Conservation (phyloP, 176 grass and related monocot genomes). For the Ampelocalamus luodianensis region DNA sequence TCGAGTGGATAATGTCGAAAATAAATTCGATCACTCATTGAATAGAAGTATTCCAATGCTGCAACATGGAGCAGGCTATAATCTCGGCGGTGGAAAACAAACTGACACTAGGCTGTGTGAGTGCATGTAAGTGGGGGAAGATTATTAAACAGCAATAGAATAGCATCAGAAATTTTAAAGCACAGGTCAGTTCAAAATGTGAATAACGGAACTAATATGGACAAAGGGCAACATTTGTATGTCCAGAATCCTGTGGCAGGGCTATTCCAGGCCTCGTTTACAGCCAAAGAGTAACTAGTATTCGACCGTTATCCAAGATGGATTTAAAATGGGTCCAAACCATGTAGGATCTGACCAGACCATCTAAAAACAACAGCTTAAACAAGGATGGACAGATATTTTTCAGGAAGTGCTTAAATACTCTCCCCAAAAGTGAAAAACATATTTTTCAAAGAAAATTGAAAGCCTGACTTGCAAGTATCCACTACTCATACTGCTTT, state of each 20-base stretch:
- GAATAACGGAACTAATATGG: neutral
- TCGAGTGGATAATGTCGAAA: slow-evolving; percentile 29
- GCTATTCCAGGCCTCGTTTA: slow-evolving; percentile 8
- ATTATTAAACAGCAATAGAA: slow-evolving; percentile 20
- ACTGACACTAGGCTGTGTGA: slow-evolving; percentile 6
- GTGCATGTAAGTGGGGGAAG: slow-evolving; percentile 20
- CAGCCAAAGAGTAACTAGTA: slow-evolving; percentile 13
- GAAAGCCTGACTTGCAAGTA: slow-evolving; percentile 21
- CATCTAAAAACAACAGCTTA: slow-evolving; percentile 27
- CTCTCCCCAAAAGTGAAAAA: slow-evolving; percentile 5
- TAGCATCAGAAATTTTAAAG: slow-evolving; percentile 23
- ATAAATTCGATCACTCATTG: neutral
- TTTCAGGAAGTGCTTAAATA: neutral
- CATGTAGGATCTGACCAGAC: slow-evolving; percentile 6
- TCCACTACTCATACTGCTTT: neutral
- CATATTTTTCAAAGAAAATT: slow-evolving; percentile 9
- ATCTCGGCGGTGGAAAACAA: slow-evolving; percentile 18
- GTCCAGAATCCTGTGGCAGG: neutral
- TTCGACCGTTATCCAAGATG: neutral
- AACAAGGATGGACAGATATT: neutral
- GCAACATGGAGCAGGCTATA: neutral
- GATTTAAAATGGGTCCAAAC: slow-evolving; percentile 27
- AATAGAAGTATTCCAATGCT: slow-evolving; percentile 22
- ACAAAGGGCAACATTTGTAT: neutral
- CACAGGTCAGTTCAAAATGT: slow-evolving; percentile 5